Evolutionary conservation across 1,284 basidiomycete species (phyloP), one percentile per base, ranked within the genome.

Genomic region (Ceratobasidium theobromae): DNA sequence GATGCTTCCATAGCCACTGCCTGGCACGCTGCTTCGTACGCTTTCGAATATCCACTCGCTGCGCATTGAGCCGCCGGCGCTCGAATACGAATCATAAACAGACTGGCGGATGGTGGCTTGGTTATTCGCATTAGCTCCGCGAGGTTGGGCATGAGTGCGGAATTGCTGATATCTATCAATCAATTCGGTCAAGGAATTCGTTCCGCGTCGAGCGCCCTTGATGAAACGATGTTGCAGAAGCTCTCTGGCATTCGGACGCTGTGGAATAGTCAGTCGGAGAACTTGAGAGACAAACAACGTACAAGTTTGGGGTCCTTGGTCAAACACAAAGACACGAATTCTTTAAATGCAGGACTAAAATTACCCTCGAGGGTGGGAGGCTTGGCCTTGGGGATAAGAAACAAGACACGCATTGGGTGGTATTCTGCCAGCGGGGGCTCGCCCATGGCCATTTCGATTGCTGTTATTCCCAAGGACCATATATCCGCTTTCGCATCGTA

Each of bases 11-110:
- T 86, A 16, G 84, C 85, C 27, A 86, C 83, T 11, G 85, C 81
- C 33, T 87, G 55, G 30, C 32, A 38, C 30, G 41, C 23, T 84
- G 4, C 78, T 78, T 70, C 84, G 87, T 71, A 96, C 80, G 0
- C 93, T 98, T 71, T 97, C 94, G 76, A 98, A 99, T 75, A 93
- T 93, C 95, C 95, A 98, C 70, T 95, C 93, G 73, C 89, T 93
- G 73, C 85, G 84, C 75, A 95, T 82, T 1, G 91, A 92, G 35
- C 76, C 75, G 46, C 67, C 72, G 23, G 64, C 35, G 28, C 57
- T 57, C 3, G 33, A 25, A n/a, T 55, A 62, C 8, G 66, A 43
- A 53, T 65, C 64, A 33, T 62, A 38, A 23, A 64, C 30, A 5
- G 53, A 67, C 21, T 53, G 66, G 35, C 68, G 54, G 23, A 67